Percentiles rank a stretch among this genome's conserved stretches.
These are phyloP conservation scores for Colletotrichum tabaci DNA, from an alignment of 2,329 filamentous ascomycete species.

Conservation along the genomic window DNA sequence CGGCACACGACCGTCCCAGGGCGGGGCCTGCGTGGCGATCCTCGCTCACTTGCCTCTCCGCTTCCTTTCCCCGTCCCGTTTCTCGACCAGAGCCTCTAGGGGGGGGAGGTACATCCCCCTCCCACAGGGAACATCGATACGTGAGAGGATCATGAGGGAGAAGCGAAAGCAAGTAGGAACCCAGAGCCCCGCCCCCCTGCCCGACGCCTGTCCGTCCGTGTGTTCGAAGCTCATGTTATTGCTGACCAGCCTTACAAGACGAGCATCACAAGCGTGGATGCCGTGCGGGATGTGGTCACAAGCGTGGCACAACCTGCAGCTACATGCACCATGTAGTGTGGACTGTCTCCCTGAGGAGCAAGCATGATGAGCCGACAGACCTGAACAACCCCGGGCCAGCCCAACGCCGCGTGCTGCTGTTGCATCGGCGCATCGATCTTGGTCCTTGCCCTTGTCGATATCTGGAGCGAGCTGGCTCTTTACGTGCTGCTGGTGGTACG, in stretches of 20 bases:
- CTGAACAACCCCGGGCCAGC: constrained; percentile 6
- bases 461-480: constrained; percentile 16
- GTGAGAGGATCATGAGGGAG: constrained; percentile 30
- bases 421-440: constrained; percentile 17
- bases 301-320: background rate
- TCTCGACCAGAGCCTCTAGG: background rate
- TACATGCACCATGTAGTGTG: background rate
- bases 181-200: constrained; percentile 9
- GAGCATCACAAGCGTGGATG: background rate
- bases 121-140: constrained; percentile 20
- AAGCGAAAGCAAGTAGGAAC: constrained; percentile 28
- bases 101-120: constrained; percentile 2
- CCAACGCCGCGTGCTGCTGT: constrained; percentile 16
- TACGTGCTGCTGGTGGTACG: constrained; percentile 2
- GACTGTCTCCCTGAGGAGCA: background rate
- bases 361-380: background rate
- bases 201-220: constrained; percentile 22
- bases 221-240: constrained; percentile 18
- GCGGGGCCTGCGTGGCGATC: constrained; percentile 19
- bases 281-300: constrained; percentile 4
- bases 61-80: background rate
- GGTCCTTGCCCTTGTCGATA: constrained; percentile 2
- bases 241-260: constrained; percentile 16
- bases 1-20: constrained; percentile 12
- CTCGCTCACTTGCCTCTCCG: background rate